Conservation (phyloP, 1,284 basidiomycete genomes). For the Sporisorium reilianum region DNA sequence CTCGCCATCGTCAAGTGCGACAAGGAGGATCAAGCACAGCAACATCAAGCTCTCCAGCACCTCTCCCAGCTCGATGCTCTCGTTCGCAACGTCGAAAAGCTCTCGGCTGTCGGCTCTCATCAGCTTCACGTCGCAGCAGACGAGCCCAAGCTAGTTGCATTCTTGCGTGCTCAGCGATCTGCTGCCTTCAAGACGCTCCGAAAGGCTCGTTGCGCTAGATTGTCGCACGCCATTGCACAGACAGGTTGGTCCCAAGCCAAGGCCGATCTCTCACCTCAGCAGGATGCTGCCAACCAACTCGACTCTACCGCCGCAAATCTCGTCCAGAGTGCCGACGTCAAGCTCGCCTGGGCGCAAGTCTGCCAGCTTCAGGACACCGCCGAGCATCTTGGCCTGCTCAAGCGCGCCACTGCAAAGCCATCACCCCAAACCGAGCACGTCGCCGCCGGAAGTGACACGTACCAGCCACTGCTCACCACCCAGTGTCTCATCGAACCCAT, state of each 20-base stretch:
- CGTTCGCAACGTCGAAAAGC: constrained; percentile 32
- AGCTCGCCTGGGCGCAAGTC: constrained; percentile 53
- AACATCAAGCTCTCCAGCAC: constrained; percentile 9
- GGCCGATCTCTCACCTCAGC: constrained; percentile 6
- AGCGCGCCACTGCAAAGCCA: constrained; percentile 31
- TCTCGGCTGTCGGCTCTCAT: constrained; percentile 5
- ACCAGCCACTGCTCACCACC: constrained; percentile 70
- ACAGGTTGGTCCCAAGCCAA: constrained; percentile 39
- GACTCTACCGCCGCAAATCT: constrained; percentile 8
- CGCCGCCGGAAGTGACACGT: constrained; percentile 56
- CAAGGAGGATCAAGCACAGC: constrained; percentile 3
- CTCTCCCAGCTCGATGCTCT: constrained; percentile 33
- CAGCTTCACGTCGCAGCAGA: background rate
- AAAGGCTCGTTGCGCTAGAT: constrained; percentile 16
- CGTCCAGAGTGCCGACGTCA: constrained; percentile 17
- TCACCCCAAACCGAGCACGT: background rate
- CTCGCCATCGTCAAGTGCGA: constrained; percentile 19
- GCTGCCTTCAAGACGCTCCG: constrained; percentile 40
- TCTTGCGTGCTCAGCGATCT: constrained; percentile 48
- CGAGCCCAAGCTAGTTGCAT: constrained; percentile 36
- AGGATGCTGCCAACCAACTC: background rate
- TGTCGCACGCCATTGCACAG: constrained; percentile 37
- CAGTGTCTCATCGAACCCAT: constrained; percentile 88
- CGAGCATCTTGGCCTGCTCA: constrained; percentile 41
- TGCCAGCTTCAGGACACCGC: constrained; percentile 57